Base-by-base conservation (phyloP, 169 alveolate species). In the Plasmodium gallinaceum region DNA sequence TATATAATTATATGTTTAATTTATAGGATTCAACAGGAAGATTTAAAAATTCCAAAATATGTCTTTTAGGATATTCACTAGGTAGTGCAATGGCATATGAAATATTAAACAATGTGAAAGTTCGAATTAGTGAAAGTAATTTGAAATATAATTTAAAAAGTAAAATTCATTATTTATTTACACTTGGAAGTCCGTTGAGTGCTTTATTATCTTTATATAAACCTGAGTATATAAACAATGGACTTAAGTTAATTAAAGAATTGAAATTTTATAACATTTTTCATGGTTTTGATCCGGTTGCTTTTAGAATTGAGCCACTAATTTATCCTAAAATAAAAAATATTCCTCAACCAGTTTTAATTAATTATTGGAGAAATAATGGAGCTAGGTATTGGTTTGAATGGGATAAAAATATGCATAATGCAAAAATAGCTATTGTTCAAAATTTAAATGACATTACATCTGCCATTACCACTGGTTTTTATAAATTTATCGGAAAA, bases 221-320 rank as follows among this genome's bases (percentile, higher is more conserved):
- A 68, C 97, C 96, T 43, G 91, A 93, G 92, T 88, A 88, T 76
- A 74, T 94, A 94, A 87, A 92, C 51, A 72, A 89, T 70, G 96
- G 95, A 43, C 52, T 90, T 88, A 64, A 74, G 54, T 73, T 93
- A 69, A 94, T 94, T 62, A 92, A 88, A 68, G 87, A 91, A 57
- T 78, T 92, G 42, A 90, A 93, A 75, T 73, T 64, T 88, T 95
- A 91, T 92, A 95, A 95, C 58, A 88, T 95, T 14, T 95, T 95
- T 64, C 97, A 95, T 88, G 97, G 97, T 5, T 95, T 94, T 74
- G 97, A 95, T 78, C 97, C 97, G 12, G 93, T 95, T 39, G 97
- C 92, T 54, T 87, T 86, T 76, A 88, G 97, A 51, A 93, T 93
- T 88, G 97, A 95, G 64, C 95, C 94, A 43, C 65, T 95, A 45